A percentile compares a stretch with the other conserved stretches of the same genome.
Evolutionary conservation across 2,329 filamentous ascomycete species (phyloP).

Genomic region (Apiospora aurea): DNA sequence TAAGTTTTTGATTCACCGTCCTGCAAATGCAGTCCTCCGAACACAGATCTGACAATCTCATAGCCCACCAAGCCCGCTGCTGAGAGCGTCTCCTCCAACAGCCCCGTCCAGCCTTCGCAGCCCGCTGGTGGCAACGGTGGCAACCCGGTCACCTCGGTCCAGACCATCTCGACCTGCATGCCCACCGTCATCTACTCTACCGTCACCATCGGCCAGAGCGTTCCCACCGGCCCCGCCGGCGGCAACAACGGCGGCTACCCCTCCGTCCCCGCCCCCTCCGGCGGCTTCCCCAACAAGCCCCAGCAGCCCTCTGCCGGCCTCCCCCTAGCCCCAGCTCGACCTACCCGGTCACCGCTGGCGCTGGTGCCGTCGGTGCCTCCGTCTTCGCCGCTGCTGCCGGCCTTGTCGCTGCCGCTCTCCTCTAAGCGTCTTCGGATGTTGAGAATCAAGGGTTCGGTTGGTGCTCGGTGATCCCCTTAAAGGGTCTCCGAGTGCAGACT

Average conservation of each 20-base stretch:
- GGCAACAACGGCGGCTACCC: slow-evolving; percentile 42
- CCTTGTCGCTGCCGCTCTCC: slow-evolving; percentile 61
- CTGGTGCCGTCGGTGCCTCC: slow-evolving; percentile 60
- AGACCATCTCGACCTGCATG: slow-evolving; percentile 34
- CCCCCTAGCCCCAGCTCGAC: slow-evolving; percentile 42
- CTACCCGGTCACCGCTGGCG: slow-evolving; percentile 55
- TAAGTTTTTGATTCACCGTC: not conserved
- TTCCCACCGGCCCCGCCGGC: slow-evolving; percentile 52
- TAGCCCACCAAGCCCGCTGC: slow-evolving; percentile 9
- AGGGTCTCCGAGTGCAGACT: not conserved
- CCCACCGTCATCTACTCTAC: slow-evolving; percentile 42
- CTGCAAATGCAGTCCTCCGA: no score
- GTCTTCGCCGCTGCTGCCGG: slow-evolving; percentile 63
- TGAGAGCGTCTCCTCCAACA: not conserved
- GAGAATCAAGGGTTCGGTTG: not conserved
- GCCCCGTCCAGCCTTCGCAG: slow-evolving; percentile 9
- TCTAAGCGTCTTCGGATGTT: slow-evolving; percentile 48
- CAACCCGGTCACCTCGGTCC: slow-evolving; percentile 26
- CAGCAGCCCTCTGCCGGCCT: slow-evolving; percentile 36
- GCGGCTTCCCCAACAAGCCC: slow-evolving; percentile 30
- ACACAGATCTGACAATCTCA: not conserved
- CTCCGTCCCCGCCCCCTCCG: slow-evolving; percentile 49
- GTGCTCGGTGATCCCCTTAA: not conserved
- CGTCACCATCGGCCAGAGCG: slow-evolving; percentile 62
- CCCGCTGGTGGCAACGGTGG: slow-evolving; percentile 30